Conservation (phyloP, 2,329 filamentous ascomycete genomes). For the Teratosphaeria gauchensis region DNA sequence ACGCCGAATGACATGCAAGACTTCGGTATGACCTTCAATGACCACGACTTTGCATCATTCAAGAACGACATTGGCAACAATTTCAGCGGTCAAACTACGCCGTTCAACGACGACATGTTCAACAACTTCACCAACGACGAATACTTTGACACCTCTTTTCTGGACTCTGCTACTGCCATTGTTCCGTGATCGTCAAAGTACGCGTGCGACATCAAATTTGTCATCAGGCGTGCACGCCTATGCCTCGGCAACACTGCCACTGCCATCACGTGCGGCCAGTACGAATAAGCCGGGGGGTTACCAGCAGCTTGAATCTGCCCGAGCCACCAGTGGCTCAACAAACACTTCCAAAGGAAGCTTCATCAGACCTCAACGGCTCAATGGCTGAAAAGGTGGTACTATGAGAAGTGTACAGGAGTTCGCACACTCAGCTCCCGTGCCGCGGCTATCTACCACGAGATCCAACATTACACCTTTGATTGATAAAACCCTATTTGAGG, state of each 20-base stretch:
- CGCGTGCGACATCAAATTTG: not conserved
- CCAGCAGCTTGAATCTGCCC: not conserved
- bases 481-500: not conserved
- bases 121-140: not conserved
- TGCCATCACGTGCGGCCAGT: too few species aligned
- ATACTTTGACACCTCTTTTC: not conserved
- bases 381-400: too few species aligned
- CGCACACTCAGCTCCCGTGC: too few species aligned
- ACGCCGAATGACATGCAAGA: conserved; percentile 4
- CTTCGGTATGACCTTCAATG: not conserved
- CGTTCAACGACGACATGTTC: not conserved
- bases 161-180: not conserved
- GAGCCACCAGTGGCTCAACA: not conserved
- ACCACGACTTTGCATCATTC: not conserved
- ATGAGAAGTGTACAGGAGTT: too few species aligned
- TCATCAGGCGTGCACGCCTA: not conserved
- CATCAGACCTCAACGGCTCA: too few species aligned
- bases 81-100: not conserved
- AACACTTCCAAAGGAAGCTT: not conserved
- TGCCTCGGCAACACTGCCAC: not conserved
- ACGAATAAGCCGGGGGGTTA: too few species aligned
- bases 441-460: too few species aligned
- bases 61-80: not conserved
- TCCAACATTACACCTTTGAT: too few species aligned
- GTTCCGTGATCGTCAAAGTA: not conserved